Base-by-base conservation (phyloP, 768 basidiomycete species). In the Naganishia vishniacii region DNA sequence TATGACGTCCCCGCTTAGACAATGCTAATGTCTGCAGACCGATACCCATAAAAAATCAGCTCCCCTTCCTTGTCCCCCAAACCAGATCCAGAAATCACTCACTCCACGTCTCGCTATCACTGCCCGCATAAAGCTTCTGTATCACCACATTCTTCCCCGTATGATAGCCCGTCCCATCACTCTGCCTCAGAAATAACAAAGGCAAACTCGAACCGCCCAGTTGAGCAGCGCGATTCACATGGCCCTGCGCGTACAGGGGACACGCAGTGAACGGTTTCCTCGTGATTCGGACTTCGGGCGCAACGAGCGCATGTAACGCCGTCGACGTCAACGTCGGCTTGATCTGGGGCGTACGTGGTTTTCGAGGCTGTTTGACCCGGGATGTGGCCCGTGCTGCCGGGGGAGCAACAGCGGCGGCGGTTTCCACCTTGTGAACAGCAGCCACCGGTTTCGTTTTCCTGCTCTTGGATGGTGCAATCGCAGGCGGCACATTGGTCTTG, bases 81-180 rank as follows among this genome's bases (percentile, higher is more conserved):
- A 32, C 34, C 51, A 53, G 15, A 37, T 18, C 23, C 20, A n/a
- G 4, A 26, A 23, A 53, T 25, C 16, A 61, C 60, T 48, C 28
- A 61, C 60, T 40, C 60, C 60, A 61, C 32, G 60, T 48, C 29
- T 48, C 60, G 34, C 47, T 48, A 34, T 61, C 60, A 48, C 34
- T 61, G 9, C 47, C 60, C 0, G 60, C 37, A 32, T 64, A 48
- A 13, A 64, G 29, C 63, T 48, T 64, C 28, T 64, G 51, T n/a
- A 67, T 59, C 15, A 59, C 49, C 12, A 67, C 34, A 42, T 67
- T 67, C 61, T 67, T 67, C 13, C 65, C 59, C n/a, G 65, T 62
- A 34, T 67, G 65, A 32, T 62, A 67, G 31, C 65, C 65, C 25
- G 65, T 67, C 23, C 61, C 61, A 44, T 67, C 65, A 42, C 65